Base-by-base conservation (phyloP, 1,284 basidiomycete genomes). In the Moesziomyces antarcticus region DNA sequence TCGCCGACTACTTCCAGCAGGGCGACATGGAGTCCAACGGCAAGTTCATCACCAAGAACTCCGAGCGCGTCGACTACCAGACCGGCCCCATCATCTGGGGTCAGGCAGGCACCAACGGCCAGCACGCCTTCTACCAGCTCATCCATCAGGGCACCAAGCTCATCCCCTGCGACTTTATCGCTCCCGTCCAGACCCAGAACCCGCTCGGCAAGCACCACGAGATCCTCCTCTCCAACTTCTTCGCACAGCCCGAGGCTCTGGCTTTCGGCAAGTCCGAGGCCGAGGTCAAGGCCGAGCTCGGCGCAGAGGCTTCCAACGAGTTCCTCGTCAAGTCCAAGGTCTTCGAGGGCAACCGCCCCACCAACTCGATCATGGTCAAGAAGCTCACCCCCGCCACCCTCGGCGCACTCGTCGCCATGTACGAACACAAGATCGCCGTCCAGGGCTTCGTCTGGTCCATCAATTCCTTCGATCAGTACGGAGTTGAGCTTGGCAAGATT, bases 1-100 rank as follows among this genome's bases (percentile, higher is more conserved):
- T 99, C 83, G 96, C 96, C 58, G 96, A 98, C 86, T 99, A 99
- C 88, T 99, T 99, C 92, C 96, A 99, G 86, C 96, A 99, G 87
- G 95, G 95, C 48, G 96, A 99, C 86, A 99, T 99, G 96, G 96
- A 99, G 87, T 97, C 94, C 22, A 98, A 99, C 86, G 96, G 96
- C 69, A 99, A 99, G 88, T 93, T 90, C 67, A 89, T 97, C 74
- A 97, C 95, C 80, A 99, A 98, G 87, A 88, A 90, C 76, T 96
- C 95, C 21, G 88, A 93, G 72, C 91, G 92, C 54, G 96, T 99
- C 21, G 86, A 93, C 86, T 99, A 98, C 87, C 91, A 99, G 87
- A 99, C 96, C 54, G 97, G 96, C 45, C 96, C 96, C 5, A 97
- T 99, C 86, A 93, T 98, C 85, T 98, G 97, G 96, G 97, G 96